Evolutionary conservation across 2,329 filamentous ascomycete genomes (phyloP).

Genomic region (Cladosporium sp.): DNA sequence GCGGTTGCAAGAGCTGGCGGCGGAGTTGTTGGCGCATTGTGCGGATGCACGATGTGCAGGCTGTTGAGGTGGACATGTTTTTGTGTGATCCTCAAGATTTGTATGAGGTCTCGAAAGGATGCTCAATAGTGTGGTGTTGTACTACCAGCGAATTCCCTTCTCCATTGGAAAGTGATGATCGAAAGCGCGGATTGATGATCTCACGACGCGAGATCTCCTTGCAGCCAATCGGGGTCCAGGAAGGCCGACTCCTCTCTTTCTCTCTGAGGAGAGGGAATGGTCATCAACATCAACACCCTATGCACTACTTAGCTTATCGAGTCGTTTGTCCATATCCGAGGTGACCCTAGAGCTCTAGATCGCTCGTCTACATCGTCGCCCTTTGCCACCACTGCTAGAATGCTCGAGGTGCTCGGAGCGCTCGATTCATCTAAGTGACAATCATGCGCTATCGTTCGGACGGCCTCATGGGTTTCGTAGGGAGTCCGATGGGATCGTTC

Average conservation of each 20-base stretch:
- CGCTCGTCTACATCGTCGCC: too few relatives aligned
- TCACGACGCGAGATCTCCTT: not conserved
- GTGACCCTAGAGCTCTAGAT: too few relatives aligned
- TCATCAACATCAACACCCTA: too few relatives aligned
- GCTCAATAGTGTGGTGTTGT: not conserved
- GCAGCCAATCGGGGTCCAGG: not conserved
- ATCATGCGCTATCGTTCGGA: too few relatives aligned
- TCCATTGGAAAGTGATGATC: not conserved
- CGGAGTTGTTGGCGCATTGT: slow-evolving; percentile 19
- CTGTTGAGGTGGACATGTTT: slow-evolving; percentile 21
- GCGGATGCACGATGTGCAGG: slow-evolving; percentile 24
- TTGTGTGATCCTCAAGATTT: not conserved
- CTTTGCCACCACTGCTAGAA: too few relatives aligned
- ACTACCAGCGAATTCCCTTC: not conserved
- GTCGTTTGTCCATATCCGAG: too few relatives aligned
- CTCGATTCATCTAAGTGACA: too few relatives aligned
- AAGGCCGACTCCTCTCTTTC: not conserved
- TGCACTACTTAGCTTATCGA: too few relatives aligned
- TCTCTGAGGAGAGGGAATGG: too few relatives aligned
- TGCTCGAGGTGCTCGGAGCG: too few relatives aligned
- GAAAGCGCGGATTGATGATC: not conserved
- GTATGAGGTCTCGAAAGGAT: not conserved
- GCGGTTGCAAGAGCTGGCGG: slow-evolving; percentile 8
- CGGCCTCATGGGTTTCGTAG: too few relatives aligned
- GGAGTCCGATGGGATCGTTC: too few relatives aligned